phyloP scores from a whole-genome alignment of 192 early-diverging fungal species.

The Linnemannia hyalina region DNA sequence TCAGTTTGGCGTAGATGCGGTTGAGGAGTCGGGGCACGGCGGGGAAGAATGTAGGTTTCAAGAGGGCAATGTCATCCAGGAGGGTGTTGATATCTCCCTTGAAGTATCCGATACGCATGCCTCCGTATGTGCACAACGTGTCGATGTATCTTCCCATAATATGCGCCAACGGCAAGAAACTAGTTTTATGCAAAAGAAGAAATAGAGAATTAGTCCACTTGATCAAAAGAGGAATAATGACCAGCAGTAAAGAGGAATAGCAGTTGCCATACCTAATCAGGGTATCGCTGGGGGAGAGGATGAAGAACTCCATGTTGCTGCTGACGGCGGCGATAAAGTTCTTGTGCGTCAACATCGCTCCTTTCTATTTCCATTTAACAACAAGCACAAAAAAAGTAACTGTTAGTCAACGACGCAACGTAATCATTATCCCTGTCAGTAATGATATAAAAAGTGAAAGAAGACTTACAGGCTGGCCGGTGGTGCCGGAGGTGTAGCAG shows the following conservation, averaged over 20 bases:
- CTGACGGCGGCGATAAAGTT: constrained; percentile 73
- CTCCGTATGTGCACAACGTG: constrained; percentile 2
- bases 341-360: constrained; percentile 87
- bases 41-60: constrained; percentile 85
- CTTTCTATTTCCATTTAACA: constrained; percentile 31
- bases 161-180: constrained; percentile 90
- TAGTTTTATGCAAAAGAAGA: constrained; percentile 62
- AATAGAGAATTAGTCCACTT: neutral
- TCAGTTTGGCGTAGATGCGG: constrained; percentile 79
- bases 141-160: constrained; percentile 43
- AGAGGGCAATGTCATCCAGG: constrained; percentile 83
- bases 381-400: neutral
- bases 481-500: constrained; percentile 91
- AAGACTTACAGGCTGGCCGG: constrained; percentile 75
- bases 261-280: constrained; percentile 13
- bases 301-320: neutral
- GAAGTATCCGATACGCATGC: constrained; percentile 44
- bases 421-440: neutral
- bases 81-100: constrained; percentile 72
- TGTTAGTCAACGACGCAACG: neutral
- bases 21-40: constrained; percentile 91
- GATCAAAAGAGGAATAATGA: neutral
- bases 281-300: constrained; percentile 4
- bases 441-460: neutral
- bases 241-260: no score